A percentile compares a stretch with the other conserved stretches of the same genome.
Conservation (phyloP, 1,284 basidiomycete genomes). For the Heliocybe sulcata region DNA sequence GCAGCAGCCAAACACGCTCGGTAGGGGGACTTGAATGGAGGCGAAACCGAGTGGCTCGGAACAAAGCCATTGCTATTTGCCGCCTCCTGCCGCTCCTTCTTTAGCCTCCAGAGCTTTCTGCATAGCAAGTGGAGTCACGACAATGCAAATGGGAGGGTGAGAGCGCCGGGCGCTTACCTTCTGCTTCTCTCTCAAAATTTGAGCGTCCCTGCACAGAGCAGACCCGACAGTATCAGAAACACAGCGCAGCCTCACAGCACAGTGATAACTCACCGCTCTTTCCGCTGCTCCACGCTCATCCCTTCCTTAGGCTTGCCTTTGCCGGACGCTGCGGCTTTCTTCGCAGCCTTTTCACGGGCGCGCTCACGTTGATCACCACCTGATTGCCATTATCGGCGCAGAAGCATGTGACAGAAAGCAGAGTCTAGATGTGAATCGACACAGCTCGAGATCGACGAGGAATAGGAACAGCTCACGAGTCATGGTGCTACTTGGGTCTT, state of each 20-base stretch:
- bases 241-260: conserved; percentile 5
- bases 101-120: neutral
- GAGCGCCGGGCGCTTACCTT: conserved; percentile 33
- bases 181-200: conserved; percentile 67
- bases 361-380: conserved; percentile 77
- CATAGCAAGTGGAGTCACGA: neutral
- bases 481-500: neutral
- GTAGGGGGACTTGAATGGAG: neutral
- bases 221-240: conserved; percentile 7
- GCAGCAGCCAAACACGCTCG: too few species aligned
- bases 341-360: conserved; percentile 66
- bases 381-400: conserved; percentile 18
- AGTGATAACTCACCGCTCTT: conserved; percentile 55
- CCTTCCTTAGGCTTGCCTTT: conserved; percentile 64
- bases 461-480: conserved; percentile 1
- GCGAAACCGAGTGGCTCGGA: neutral
- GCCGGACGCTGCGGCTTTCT: conserved; percentile 45
- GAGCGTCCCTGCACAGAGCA: conserved; percentile 60
- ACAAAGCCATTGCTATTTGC: neutral
- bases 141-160: neutral
- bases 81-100: neutral
- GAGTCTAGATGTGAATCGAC: conserved; percentile 12
- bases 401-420: conserved; percentile 3
- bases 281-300: conserved; percentile 51
- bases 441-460: neutral